Evolutionary conservation across 129 eudicot genomes (phyloP).

Genomic region (Kitagawia praeruptora): DNA sequence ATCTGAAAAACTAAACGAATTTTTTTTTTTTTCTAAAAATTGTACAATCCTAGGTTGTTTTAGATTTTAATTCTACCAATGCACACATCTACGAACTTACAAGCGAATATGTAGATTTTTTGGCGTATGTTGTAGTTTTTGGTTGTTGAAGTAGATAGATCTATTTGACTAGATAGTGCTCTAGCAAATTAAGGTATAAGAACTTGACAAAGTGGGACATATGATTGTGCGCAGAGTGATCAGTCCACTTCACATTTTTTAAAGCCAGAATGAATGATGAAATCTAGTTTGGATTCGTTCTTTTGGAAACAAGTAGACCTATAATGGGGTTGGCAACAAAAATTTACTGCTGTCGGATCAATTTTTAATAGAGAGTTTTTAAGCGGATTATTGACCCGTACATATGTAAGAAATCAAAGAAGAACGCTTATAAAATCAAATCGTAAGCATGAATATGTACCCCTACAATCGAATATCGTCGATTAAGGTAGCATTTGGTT

Average conservation of each 20-base stretch:
- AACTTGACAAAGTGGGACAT: neutral
- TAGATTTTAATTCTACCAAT: no score
- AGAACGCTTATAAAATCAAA: no score
- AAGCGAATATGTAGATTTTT: neutral
- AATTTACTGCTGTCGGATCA: neutral
- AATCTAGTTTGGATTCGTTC: neutral
- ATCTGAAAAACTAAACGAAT: no score
- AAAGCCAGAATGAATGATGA: neutral
- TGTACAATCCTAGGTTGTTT: no score
- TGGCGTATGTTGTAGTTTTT: neutral
- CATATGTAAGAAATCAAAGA: no score
- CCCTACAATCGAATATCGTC: no score
- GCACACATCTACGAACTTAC: no score
- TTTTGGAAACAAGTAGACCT: neutral
- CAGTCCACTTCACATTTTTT: neutral
- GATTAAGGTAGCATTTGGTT: no score
- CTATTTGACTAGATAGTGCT: neutral
- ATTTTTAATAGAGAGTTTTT: neutral
- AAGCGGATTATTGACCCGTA: no score
- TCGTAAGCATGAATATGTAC: no score
- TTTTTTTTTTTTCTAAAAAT: no score
- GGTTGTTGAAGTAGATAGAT: neutral
- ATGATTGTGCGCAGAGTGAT: neutral
- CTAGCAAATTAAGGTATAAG: neutral
- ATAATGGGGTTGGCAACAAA: slow-evolving; percentile 1